Conservation (phyloP, 208 protist species). For the Trypanosoma avium region DNA sequence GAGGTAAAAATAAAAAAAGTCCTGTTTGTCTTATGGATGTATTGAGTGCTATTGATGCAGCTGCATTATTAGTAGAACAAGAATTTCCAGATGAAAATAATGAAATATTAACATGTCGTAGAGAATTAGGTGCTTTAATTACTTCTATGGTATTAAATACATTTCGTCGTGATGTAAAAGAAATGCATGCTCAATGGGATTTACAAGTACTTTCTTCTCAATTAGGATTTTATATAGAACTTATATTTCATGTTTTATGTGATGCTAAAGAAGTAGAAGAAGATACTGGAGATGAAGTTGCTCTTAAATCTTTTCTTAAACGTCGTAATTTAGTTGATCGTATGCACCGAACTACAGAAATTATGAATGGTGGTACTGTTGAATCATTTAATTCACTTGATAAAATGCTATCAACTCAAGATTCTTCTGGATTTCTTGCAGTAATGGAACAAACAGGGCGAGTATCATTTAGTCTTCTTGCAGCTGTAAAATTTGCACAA, state of each 20-base stretch:
- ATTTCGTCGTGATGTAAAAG: slow-evolving; percentile 51
- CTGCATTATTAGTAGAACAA: not conserved
- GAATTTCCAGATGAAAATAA: slow-evolving; percentile 16
- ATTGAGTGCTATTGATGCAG: slow-evolving; percentile 11
- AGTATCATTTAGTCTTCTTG: slow-evolving; percentile 78
- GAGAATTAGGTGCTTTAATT: slow-evolving; percentile 16
- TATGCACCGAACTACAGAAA: slow-evolving; percentile 50
- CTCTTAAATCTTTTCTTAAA: slow-evolving; percentile 58
- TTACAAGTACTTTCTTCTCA: slow-evolving; percentile 77
- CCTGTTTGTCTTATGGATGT: slow-evolving; percentile 13
- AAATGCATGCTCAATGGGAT: slow-evolving; percentile 67
- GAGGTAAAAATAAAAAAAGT: too few relatives aligned
- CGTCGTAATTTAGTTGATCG: slow-evolving; percentile 51
- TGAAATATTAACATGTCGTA: slow-evolving; percentile 18
- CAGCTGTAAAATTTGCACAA: slow-evolving; percentile 69
- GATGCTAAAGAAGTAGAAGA: slow-evolving; percentile 66
- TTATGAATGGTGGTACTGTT: slow-evolving; percentile 33
- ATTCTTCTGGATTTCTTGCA: slow-evolving; percentile 60
- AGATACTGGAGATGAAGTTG: slow-evolving; percentile 57
- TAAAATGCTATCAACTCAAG: slow-evolving; percentile 50
- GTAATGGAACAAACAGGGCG: slow-evolving; percentile 75
- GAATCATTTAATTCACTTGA: slow-evolving; percentile 45
- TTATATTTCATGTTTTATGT: slow-evolving; percentile 74
- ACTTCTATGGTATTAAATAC: slow-evolving; percentile 33
- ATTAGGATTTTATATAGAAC: slow-evolving; percentile 81